Conservation (phyloP, 2,329 filamentous ascomycete species). For the Dothistroma septosporum region DNA sequence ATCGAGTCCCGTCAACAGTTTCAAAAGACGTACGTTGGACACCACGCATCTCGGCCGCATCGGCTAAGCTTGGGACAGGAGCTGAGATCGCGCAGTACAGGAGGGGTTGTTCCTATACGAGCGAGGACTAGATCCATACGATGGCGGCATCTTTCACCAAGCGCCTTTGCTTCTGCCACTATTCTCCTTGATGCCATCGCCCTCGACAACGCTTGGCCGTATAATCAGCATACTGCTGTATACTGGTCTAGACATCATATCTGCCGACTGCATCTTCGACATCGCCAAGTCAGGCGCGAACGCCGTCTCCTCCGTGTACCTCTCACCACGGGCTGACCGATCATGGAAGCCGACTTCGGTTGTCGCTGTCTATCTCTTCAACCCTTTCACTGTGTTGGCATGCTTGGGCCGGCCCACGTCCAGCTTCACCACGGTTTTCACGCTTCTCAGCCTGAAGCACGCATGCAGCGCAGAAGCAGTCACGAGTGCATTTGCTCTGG, state of each 20-base stretch:
- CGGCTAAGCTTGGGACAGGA: constrained; percentile 22
- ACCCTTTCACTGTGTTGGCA: constrained; percentile 86
- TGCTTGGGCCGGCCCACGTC: constrained; percentile 86
- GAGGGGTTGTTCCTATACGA: constrained; percentile 95
- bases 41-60: neutral
- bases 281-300: constrained; percentile 82
- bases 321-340: constrained; percentile 71
- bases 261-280: constrained; percentile 70
- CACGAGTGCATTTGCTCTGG: constrained; percentile 76
- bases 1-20: constrained; percentile 94
- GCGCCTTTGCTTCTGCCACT: constrained; percentile 86
- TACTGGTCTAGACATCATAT: constrained; percentile 73
- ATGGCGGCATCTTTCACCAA: constrained; percentile 81
- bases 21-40: constrained; percentile 75
- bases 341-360: constrained; percentile 71
- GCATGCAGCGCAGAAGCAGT: constrained; percentile 68
- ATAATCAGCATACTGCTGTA: constrained; percentile 73
- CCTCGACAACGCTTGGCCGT: constrained; percentile 45
- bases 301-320: constrained; percentile 67
- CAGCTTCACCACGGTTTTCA: constrained; percentile 82
- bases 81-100: constrained; percentile 62
- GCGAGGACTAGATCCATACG: constrained; percentile 93
- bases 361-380: constrained; percentile 84
- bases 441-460: constrained; percentile 76
- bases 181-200: constrained; percentile 81